These are phyloP conservation scores for Agapanthus africanus DNA, from an alignment of 106 monocot species.

Conservation along the genomic window DNA sequence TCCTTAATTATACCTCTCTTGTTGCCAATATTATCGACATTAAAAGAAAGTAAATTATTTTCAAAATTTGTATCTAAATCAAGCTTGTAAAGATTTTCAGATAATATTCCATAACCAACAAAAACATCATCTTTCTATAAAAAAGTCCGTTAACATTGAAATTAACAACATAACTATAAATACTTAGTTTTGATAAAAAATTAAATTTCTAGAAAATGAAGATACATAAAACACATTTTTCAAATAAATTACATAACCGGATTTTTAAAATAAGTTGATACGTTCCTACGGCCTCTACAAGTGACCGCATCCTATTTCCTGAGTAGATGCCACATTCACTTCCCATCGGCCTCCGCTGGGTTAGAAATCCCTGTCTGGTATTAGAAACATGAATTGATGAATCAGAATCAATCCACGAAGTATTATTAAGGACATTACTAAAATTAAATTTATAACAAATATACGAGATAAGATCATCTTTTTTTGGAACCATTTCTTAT, in stretches of 20 bases:
- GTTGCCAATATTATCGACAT: not conserved
- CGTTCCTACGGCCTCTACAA: not conserved
- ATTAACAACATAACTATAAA: not conserved
- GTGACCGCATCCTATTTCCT: not conserved
- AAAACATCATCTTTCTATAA: not conserved
- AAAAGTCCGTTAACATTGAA: not conserved
- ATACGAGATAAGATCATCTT: not conserved
- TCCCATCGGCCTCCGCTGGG: not conserved
- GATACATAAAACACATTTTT: constrained; percentile 1
- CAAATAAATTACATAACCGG: not conserved
- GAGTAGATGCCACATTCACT: not conserved
- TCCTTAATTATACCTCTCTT: not conserved
- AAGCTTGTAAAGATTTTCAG: constrained; percentile 2
- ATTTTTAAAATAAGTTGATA: not conserved
- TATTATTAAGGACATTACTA: not conserved
- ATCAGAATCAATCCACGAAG: constrained; percentile 1
- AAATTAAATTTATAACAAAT: constrained; percentile 6
- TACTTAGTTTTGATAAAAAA: not conserved
- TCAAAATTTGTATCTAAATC: not conserved
- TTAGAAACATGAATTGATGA: not conserved
- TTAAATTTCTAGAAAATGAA: not conserved
- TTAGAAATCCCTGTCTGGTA: not conserved
- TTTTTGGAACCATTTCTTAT: constrained; percentile 9
- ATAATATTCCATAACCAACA: constrained; percentile 4
- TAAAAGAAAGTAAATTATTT: not conserved